Evolutionary conservation across 2,329 filamentous ascomycete species (phyloP), one percentile per base, ranked within the genome.

Genomic region (Emmonsiellopsis sp.): DNA sequence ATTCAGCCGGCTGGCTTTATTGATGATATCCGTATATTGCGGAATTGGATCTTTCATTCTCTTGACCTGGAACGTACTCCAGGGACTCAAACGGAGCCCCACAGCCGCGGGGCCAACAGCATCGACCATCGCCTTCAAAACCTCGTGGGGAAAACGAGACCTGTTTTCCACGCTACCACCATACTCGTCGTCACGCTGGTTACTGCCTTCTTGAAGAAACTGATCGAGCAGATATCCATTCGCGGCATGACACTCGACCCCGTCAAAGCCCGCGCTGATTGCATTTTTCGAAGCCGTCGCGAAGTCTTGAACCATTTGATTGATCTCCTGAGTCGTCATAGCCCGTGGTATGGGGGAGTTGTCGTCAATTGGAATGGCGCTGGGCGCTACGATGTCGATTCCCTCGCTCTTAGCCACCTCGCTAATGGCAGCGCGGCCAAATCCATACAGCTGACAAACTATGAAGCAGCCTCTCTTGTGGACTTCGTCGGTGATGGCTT

Each of bases 381-480:
- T 27, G 21, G 21, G 21, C 48, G 3, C 72, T 65, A 27, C 5
- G 21, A 27, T 27, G 5, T 27, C 21, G 21, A 27, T 27, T n/a
- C 61, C 61, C 21, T 27, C 21, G 21, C 21, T 27, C 32, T 66
- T 59, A 11, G 71, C 58, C 5, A 70, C 61, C 1, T 65, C 56
- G 0, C 68, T 63, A 55, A 71, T 65, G 0, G 78, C 78, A 2
- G 76, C 74, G 3, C 84, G 77, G 4, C 85, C 83, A 5, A 81
- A 69, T 0, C 76, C 77, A 74, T 81, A 86, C 0, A 87, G 71
- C 62, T 87, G 85, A 2, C 75, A 65, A 67, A 74, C 85, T 50
- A 86, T 81, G 62, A 74, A 80, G 14, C 74, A 77, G 5, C 79
- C 79, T 60, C 83, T 83, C 21, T 71, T 72, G 63, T 88, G 85